Evolutionary conservation across 495 filamentous ascomycete genomes (phyloP), one percentile per base, ranked within the genome.

Genomic region (Thermothielavioides terrestris): DNA sequence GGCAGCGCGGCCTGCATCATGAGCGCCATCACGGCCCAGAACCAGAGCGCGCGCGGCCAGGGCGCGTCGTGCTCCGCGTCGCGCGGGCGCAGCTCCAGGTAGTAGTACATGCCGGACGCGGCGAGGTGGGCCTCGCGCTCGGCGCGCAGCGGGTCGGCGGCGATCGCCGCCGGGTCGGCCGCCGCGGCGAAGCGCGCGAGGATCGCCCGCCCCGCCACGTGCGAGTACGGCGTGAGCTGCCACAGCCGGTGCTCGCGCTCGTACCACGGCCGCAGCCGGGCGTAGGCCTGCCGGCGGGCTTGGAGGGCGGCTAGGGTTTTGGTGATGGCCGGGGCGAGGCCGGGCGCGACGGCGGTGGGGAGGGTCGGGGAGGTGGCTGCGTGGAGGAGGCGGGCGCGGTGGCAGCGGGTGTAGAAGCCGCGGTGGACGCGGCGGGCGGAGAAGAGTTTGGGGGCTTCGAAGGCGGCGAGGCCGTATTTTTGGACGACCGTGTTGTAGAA

Each of bases 1-100:
- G 46, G 36, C 46, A 49, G 20, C 26, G n/a, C 46, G 1, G 37
- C 46, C 17, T 32, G 11, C 36, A 34, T 34, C 46, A 49, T 32
- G 18, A 21, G 4, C 26, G 36, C 25, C 10, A 49, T 14, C 26
- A 49, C 46, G 12, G 5, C 6, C 3, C 9, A 49, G 35, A 49
- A 3, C 36, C 37, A 40, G 26, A 22, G 23, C 15, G 21, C 4
- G 15, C 1, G 0, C 23, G 35, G 35, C 2, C 12, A 21, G 15
- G 7, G 12, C 3, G 15, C 26, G 40, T 35, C 30, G n/a, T 15
- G 12, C 6, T 7, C 28, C 23, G 31, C 31, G 30, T 17, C 8
- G 3, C 2, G 0, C 8, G 0, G 8, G 35, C 14, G 32, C 12
- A 3, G 9, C 12, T 4, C 2, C 43, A 48, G 23, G 22, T 23